Evolutionary conservation across 176 grass and related monocot species (phyloP), one percentile per base, ranked within the genome.

Genomic region (Musa troglodytarum): DNA sequence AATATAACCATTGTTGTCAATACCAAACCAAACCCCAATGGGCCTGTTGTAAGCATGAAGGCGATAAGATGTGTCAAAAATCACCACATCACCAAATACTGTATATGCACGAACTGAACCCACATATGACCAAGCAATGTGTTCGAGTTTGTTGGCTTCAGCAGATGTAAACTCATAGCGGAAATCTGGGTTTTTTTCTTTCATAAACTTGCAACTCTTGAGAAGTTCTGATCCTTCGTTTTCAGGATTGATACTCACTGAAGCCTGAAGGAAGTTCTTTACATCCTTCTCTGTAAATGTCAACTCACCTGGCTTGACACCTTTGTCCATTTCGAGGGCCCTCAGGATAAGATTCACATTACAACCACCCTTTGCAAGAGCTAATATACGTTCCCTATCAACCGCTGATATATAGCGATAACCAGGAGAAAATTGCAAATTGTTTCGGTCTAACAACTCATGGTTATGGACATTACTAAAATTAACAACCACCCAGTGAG

Each of bases 401-500:
- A 43, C 70, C 9, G 86, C 61, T 49, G 73, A 88, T 77, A 88
- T 88, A 81, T 84, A 81, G 24, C 86, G 56, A 79, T 88, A 88
- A 50, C 81, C 81, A 28, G 81, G 81, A 62, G 80, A 72, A 77
- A 81, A 74, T 7, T 77, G 81, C 43, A 84, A 66, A 80, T 88
- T 81, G 74, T 88, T 68, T 52, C 66, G 81, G 52, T 81, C 86
- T 22, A 88, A 62, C 78, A 88, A 61, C 53, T 88, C 81, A 81
- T 88, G 86, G 79, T 84, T 88, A 78, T 88, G 81, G 61, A 74
- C 74, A 78, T 88, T 88, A 64, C 54, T 88, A 65, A 84, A 84
- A 43, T 88, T 82, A 74, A 88, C 19, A 68, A 88, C 77, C 25
- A 88, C 56, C 86, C 86, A 88, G 4, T 61, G 50, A 25, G 10